These are phyloP conservation scores for Globisporangium yorkense DNA, from an alignment of 352 stramenopile genomes.

Conservation along the genomic window DNA sequence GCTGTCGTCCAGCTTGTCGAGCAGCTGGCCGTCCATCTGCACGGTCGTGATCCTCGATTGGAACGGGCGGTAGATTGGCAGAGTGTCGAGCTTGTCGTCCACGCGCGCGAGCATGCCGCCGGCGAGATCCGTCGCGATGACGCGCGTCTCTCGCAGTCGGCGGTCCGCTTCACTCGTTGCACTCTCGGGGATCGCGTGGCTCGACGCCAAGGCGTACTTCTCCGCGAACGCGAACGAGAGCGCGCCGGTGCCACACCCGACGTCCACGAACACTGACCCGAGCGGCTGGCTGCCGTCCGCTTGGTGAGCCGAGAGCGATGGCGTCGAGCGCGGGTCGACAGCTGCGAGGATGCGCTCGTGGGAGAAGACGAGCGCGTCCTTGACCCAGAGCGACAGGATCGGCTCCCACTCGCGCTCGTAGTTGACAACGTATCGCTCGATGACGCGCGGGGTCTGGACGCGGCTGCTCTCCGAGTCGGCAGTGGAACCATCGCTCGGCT, in stretches of 20 bases:
- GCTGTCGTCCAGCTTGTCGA: slow-evolving; percentile 22
- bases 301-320: neutral
- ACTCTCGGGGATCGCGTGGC: neutral
- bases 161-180: neutral
- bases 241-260: neutral
- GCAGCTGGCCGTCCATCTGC: slow-evolving; percentile 27
- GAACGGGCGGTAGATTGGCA: slow-evolving; percentile 14
- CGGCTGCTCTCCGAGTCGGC: neutral
- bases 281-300: neutral
- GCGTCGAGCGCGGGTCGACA: neutral
- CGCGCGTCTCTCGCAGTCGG: neutral
- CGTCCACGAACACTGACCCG: slow-evolving; percentile 3
- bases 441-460: neutral
- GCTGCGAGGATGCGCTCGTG: neutral
- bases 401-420: slow-evolving; percentile 4
- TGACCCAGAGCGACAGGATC: slow-evolving; percentile 1
- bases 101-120: slow-evolving; percentile 34
- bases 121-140: slow-evolving; percentile 39
- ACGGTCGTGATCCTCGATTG: slow-evolving; percentile 22
- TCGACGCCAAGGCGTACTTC: neutral
- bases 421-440: neutral
- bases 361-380: neutral
- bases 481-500: neutral
- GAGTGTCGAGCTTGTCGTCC: slow-evolving; percentile 15
- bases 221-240: neutral